Base-by-base conservation (phyloP, 2,329 filamentous ascomycete genomes). In the Xylariaceae sp. region DNA sequence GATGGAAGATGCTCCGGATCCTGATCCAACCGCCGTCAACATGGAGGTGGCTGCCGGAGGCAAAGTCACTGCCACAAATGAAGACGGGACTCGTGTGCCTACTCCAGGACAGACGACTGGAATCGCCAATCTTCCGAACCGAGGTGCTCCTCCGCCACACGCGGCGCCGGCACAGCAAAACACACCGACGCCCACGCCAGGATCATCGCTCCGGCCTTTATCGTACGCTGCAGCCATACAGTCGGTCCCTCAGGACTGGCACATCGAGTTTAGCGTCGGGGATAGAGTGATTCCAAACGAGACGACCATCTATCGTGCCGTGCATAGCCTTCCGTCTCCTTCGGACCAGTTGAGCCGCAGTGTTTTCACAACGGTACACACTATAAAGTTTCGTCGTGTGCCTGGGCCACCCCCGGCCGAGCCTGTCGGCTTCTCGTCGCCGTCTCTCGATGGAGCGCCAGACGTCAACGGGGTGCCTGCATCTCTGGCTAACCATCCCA, bases 251-350 rank as follows among this genome's bases (percentile, higher is more conserved):
- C 85, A 94, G 57, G 89, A 97, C 57, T 98, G 92, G 92, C 90
- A 98, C 55, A 88, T 98, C 44, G 87, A 97, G 56, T 98, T 98
- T 64, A 89, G 79, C 50, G 76, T 97, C 34, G 84, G 94, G 48
- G 84, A 76, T 37, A 88, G 88, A 59, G 75, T 85, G 2, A 84
- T 98, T 42, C 73, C 85, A 0, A 92, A 89, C 51, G 89, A 97
- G 53, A 96, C 87, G 1, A 98, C 92, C 0, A 90, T 98, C 40
- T 98, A 97, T 57, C 83, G 90, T 33, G 92, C 92, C 21, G 87
- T 97, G 7, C 87, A 96, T 56, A 85, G 79, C 57, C 66, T 67
- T 15, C 40, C 46, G 5, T 57, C 64, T 33, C 65, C 58, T 40
- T 56, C 84, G 14, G 87, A 94, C 40, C 71, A 81, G 9, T 66